Base-by-base conservation (phyloP, 371 early-diverging fungal species). In the Mortierella polycephala region DNA sequence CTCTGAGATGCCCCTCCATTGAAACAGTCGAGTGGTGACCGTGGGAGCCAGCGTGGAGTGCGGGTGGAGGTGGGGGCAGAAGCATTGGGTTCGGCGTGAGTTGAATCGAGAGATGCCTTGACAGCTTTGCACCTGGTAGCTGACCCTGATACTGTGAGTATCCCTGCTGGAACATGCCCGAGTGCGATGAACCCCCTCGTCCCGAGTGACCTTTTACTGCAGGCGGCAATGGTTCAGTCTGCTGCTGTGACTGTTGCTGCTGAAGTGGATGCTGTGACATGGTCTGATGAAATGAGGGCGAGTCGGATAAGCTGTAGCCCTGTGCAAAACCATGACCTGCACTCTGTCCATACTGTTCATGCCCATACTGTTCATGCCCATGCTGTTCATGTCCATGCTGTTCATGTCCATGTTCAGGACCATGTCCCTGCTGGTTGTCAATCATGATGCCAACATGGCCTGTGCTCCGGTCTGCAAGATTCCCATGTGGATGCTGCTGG, bases 371-470 rank as follows among this genome's bases (percentile, higher is more conserved):
- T 16, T 21, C 41, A n/a, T 56, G 56, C 20, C 37, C 18, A 16
- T 59, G 64, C 16, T 64, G 51, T 16, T 67, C 61, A 37, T 63
- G 62, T 30, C 45, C 30, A 30, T 37, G 44, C 12, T 51, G 49
- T 20, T 42, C 66, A 23, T 57, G 75, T 18, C 13, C 53, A 53
- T 13, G 60, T 12, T 37, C 51, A 10, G 49, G 62, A 40, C 53
- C 61, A 51, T 60, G 67, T 47, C 57, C 60, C 18, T 72, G 67
- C 37, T 72, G 67, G 57, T 82, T 75, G 57, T 74, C 77, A 49
- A 82, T 80, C 40, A 53, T 75, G 60, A 82, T 82, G 55, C 83
- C 83, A 8, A 82, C 83, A 58, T 75, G 76, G 62, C 76, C 81
- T 57, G 69, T 79, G 66, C 68, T 80, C 67, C 65, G 55, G 30